Base-by-base conservation (phyloP, 2,329 filamentous ascomycete genomes). In the Pseudocercospora vitis region DNA sequence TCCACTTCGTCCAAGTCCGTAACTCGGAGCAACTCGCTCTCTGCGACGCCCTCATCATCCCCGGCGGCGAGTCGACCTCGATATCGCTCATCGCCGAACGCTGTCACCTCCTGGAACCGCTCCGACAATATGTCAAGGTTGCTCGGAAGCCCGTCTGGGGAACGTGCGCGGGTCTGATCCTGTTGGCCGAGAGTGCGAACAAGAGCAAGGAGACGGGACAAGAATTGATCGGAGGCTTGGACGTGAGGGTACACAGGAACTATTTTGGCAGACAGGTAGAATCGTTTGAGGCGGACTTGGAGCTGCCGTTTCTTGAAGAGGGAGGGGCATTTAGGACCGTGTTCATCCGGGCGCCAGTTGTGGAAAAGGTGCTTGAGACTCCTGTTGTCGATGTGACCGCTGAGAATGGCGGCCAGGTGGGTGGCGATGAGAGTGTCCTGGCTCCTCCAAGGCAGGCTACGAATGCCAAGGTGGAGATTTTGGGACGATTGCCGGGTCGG, bases 221-320 rank as follows among this genome's bases (percentile, higher is more conserved):
- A 71, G 90, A 96, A 55, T 80, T 97, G 50, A 90, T 99, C 58
- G 94, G 94, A 11, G 94, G 94, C 2, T 79, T 99, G 31, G 86
- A 91, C 66, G 91, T 99, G 29, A 81, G 89, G 40, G 91, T 97
- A 26, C 91, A 95, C 68, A 82, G 94, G 42, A 99, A 97, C 68
- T 90, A 96, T 71, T 99, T 96, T 68, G 94, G 94, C 3, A 83
- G 92, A 50, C 94, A 99, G 73, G 86, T 88, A 11, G 90, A 97
- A 73, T 95, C 88, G 68, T 97, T 97, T 71, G 84, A 94, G 65
- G 84, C 87, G 0, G 80, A 84, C 42, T 71, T 96, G 26, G 73
- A 86, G 11, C 75, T 96, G 19, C 83, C 86, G 0, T 62, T 56
- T n/a, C 95, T 95, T 65, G 60, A 68, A 11, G 63, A 68, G 46